Evolutionary conservation across 2,329 filamentous ascomycete genomes (phyloP).

Genomic region (Canariomyces notabilis): DNA sequence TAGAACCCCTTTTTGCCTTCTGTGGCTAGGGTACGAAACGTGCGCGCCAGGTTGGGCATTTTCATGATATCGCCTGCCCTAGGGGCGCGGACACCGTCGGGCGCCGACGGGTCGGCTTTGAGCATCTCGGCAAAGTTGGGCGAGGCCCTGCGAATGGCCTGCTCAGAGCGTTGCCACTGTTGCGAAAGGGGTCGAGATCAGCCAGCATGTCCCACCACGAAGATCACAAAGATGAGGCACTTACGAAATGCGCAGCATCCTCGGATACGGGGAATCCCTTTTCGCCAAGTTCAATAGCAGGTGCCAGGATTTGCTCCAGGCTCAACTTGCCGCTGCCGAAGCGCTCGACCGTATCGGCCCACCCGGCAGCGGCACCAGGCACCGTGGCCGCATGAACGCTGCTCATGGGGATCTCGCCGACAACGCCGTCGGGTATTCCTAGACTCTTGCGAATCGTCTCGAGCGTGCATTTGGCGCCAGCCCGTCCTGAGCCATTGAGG

Average conservation of each 20-base stretch:
- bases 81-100: conserved; percentile 69
- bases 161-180: conserved; percentile 69
- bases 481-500: conserved; percentile 89
- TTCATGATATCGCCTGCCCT: conserved; percentile 80
- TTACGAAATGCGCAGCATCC: conserved; percentile 62
- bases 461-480: conserved; percentile 63
- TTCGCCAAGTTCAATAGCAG: conserved; percentile 81
- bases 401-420: conserved; percentile 61
- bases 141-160: conserved; percentile 63
- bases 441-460: conserved; percentile 67
- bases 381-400: conserved; percentile 81
- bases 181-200: not conserved
- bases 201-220: not conserved
- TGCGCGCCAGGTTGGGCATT: conserved; percentile 74
- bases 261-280: conserved; percentile 88
- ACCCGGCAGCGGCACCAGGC: conserved; percentile 86
- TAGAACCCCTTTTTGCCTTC: conserved; percentile 92
- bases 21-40: conserved; percentile 71
- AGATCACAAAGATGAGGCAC: conserved; percentile 29
- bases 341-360: conserved; percentile 81
- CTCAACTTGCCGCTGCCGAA: conserved; percentile 85
- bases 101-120: conserved; percentile 65
- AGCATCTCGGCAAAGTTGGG: conserved; percentile 86
- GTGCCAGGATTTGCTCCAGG: conserved; percentile 70
- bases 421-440: conserved; percentile 53